phyloP scores from a whole-genome alignment of 306 rosid genomes.

The Amphicarpaea edgeworthii region DNA sequence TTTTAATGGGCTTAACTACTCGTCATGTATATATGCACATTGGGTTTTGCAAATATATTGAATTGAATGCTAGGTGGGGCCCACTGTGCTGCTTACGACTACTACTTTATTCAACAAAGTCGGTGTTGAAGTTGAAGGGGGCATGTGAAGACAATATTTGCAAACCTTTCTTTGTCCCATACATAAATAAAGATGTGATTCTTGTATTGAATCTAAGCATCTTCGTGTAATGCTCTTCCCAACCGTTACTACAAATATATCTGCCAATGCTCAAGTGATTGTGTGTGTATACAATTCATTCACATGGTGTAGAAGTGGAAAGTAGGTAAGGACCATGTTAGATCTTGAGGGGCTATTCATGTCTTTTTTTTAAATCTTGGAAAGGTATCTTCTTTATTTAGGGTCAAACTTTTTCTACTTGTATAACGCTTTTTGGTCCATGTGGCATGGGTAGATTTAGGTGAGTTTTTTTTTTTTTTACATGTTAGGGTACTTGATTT shows the following conservation, averaged over 20 bases:
- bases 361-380: neutral
- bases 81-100: slow-evolving; percentile 42
- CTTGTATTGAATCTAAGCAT: slow-evolving; percentile 13
- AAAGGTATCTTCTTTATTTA: slow-evolving; percentile 5
- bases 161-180: slow-evolving; percentile 37
- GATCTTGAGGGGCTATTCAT: slow-evolving; percentile 12
- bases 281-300: slow-evolving; percentile 4
- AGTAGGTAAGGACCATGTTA: slow-evolving; percentile 4
- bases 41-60: neutral
- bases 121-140: slow-evolving; percentile 50
- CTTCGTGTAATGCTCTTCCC: slow-evolving; percentile 16
- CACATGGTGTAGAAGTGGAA: slow-evolving; percentile 39
- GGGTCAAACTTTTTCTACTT: slow-evolving; percentile 30
- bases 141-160: slow-evolving; percentile 53
- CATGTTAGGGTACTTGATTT: neutral
- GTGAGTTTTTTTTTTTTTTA: neutral
- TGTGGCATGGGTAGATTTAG: slow-evolving; percentile 17
- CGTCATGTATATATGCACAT: too few relatives aligned
- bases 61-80: slow-evolving; percentile 36
- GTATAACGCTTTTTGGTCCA: neutral
- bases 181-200: slow-evolving; percentile 37
- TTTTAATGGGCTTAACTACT: slow-evolving; percentile 12
- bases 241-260: slow-evolving; percentile 17
- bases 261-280: neutral
- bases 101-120: slow-evolving; percentile 42